Conservation (phyloP, 768 basidiomycete genomes). For the Suillus bovinus region DNA sequence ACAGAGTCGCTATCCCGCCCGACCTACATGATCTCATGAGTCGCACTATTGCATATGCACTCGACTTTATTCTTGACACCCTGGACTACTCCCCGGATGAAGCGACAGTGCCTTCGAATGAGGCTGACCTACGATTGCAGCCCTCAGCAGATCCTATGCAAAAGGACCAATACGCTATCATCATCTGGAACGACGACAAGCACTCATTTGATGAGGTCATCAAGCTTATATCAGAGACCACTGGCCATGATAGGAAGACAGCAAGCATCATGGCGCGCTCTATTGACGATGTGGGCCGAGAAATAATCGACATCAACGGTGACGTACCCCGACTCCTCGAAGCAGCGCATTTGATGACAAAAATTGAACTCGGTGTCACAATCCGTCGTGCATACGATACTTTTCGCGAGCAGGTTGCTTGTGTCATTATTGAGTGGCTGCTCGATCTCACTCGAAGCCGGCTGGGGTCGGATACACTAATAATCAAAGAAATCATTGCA, state of each 20-base stretch:
- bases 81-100: conserved; percentile 84
- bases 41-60: conserved; percentile 69
- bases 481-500: conserved; percentile 73
- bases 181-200: conserved; percentile 97
- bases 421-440: conserved; percentile 85
- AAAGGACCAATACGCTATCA: conserved; percentile 77
- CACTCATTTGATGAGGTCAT: conserved; percentile 91
- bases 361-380: conserved; percentile 91
- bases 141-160: conserved; percentile 77
- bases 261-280: conserved; percentile 55
- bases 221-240: conserved; percentile 61
- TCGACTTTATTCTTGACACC: conserved; percentile 84
- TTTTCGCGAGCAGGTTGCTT: conserved; percentile 83
- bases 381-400: conserved; percentile 86
- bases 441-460: conserved; percentile 76
- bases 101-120: conserved; percentile 60
- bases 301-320: conserved; percentile 76
- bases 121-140: conserved; percentile 71
- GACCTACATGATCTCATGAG: conserved; percentile 76
- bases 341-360: conserved; percentile 73
- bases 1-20: conserved; percentile 54
- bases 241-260: conserved; percentile 52
- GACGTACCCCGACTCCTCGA: conserved; percentile 59
- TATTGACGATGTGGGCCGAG: conserved; percentile 80
- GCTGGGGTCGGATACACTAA: conserved; percentile 62